phyloP scores from a whole-genome alignment of 2,329 filamentous ascomycete species.

The Trichophyton verrucosum region DNA sequence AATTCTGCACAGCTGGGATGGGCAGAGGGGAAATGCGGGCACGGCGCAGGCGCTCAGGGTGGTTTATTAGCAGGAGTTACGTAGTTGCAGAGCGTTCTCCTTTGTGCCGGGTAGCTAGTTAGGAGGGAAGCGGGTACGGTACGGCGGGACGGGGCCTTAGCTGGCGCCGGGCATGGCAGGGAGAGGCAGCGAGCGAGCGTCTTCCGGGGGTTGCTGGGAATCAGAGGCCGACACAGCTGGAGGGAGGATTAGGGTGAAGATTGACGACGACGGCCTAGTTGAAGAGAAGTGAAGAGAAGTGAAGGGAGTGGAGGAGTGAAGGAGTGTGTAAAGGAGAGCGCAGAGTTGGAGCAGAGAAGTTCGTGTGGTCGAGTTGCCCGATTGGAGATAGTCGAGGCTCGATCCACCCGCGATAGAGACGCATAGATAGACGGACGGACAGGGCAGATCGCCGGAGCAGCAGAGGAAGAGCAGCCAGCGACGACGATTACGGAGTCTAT shows the following conservation, averaged over 20 bases:
- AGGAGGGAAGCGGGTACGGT: not conserved
- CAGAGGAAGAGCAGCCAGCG: not conserved
- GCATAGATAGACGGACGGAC: not conserved
- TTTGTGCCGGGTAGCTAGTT: not conserved
- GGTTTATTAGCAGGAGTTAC: too few relatives aligned
- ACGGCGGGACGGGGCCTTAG: not conserved
- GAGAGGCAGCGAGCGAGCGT: not conserved
- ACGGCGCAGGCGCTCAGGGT: not conserved
- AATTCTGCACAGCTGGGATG: not conserved
- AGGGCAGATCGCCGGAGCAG: not conserved
- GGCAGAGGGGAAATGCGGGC: not conserved
- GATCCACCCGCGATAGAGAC: not conserved
- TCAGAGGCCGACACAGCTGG: not conserved
- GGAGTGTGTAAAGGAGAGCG: too few relatives aligned
- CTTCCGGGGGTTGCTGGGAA: not conserved
- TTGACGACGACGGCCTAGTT: not conserved
- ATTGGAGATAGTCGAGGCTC: not conserved
- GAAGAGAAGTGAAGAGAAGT: not conserved
- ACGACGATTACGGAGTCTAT: too few relatives aligned
- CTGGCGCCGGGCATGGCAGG: not conserved
- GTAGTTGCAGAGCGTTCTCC: not conserved
- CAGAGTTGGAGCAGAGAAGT: not conserved
- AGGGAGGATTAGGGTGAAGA: not conserved
- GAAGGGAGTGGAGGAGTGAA: not conserved
- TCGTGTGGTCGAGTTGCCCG: not conserved